Base-by-base conservation (phyloP, 1,284 basidiomycete species). In the Testicularia cyperi region DNA sequence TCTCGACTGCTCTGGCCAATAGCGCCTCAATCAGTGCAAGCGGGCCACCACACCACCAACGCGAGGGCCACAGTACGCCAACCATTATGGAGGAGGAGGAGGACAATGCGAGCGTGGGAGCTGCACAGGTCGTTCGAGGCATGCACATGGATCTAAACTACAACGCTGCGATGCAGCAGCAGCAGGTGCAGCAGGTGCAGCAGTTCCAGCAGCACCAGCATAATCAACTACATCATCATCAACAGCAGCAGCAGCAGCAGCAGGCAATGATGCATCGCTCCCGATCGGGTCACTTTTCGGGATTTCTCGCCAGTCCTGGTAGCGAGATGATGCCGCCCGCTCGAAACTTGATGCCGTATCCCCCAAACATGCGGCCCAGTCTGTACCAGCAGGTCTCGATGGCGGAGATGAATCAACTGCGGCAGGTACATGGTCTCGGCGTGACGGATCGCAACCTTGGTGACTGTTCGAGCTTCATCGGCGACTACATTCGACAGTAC, bases 401-500 rank as follows among this genome's bases (percentile, higher is more conserved):
- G 54, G 39, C 44, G 21, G 54, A 64, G 42, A 56, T 60, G 51
- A 47, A 52, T 26, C 53, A 56, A 16, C 22, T 53, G 29, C 54
- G 52, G 14, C 56, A 48, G 27, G 39, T 51, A 8, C 54, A 56
- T 13, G 51, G 48, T 21, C 25, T 58, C 8, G 47, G 49, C 21
- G 49, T 58, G 21, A 27, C 51, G 23, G 45, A 56, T n/a, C 30
- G 39, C 29, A 49, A 42, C 43, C 34, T 67, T 26, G 57, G 61
- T 38, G 66, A 68, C 38, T 68, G 66, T 33, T 61, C 54, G 12
- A 38, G 58, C 25, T 68, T 68, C 44, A 66, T 68, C 34, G 43
- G 61, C 13, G 65, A 65, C 28, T 67, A 60, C 27, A 56, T 75
- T 15, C 44, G 51, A 9, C 53, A 74, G 20, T 96, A 92, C 77